A percentile compares a stretch with the other conserved stretches of the same genome.
Conservation (phyloP, 768 basidiomycete species). For the Aureoboletus auriporus region DNA sequence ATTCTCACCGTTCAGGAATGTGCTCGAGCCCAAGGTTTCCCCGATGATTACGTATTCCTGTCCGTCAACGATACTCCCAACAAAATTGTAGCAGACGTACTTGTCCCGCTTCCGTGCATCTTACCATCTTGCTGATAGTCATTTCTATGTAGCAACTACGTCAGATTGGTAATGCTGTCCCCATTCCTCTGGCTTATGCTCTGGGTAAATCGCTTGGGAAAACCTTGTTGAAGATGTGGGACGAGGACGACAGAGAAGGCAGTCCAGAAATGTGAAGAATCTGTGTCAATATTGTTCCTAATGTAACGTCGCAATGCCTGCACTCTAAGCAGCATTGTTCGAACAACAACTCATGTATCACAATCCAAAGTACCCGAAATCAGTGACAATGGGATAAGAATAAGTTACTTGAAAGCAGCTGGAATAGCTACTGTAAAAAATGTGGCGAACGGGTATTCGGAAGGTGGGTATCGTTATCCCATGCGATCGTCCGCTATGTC, state of each 20-base stretch:
- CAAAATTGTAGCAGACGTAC: conserved; percentile 48
- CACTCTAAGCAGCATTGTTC: background rate
- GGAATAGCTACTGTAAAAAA: background rate
- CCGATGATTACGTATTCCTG: conserved; percentile 62
- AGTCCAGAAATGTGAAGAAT: conserved; percentile 38
- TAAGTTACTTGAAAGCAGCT: conserved; percentile 9
- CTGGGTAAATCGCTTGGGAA: conserved; percentile 47
- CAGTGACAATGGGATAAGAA: conserved; percentile 2
- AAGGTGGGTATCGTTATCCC: conserved; percentile 13
- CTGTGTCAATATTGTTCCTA: background rate
- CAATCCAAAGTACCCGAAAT: background rate
- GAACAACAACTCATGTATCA: background rate
- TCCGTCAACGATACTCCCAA: conserved; percentile 38
- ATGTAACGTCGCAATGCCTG: background rate
- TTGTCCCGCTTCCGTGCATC: conserved; percentile 19
- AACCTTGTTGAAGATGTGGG: conserved; percentile 46
- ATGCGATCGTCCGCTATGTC: conserved; percentile 5
- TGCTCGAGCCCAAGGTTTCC: conserved; percentile 77
- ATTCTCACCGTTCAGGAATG: conserved; percentile 63
- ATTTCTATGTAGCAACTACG: conserved; percentile 51
- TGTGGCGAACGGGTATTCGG: conserved; percentile 15
- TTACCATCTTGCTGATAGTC: background rate
- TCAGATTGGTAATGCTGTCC: conserved; percentile 81
- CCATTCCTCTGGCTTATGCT: conserved; percentile 63
- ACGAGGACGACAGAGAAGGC: conserved; percentile 37